Base-by-base conservation (phyloP, 2,329 filamentous ascomycete genomes). In the Celoporthe dispersa region DNA sequence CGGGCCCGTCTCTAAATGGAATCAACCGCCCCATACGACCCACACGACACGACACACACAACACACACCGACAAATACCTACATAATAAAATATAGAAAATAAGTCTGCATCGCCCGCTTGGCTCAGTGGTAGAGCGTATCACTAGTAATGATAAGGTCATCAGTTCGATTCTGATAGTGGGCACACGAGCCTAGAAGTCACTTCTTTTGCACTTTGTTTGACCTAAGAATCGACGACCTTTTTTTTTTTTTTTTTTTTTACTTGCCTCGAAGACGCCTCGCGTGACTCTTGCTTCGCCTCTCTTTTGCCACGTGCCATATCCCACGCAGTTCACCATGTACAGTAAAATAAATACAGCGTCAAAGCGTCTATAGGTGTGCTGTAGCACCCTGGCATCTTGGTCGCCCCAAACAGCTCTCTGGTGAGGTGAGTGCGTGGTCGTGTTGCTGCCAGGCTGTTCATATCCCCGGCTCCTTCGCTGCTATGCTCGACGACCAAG, bases 81-180 rank as follows among this genome's bases (percentile, higher is more conserved):
- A 60, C 57, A 63, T 63, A 37, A 44, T 9, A 1, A 25, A 22
- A 39, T 44, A 1, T 9, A 4, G 6, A 7, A 8, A 0, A 31
- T 28, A 8, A 1, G 1, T 1, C 3, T 8, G 8, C 41, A 28
- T 41, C 28, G 70, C 68, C 70, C 65, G 68, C 57, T 55, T 72
- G 65, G 70, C 70, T 72, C 70, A 72, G 69, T 68, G 70, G 70
- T 72, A 70, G 70, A 72, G 70, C 70, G 68, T 61, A 51, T 70
- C 70, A 72, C 68, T 72, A 72, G 68, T 72, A 72, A 70, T 72
- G 68, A 72, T 57, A 61, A 70, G 70, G 67, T 71, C 67, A 67
- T 55, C 65, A 66, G 67, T 71, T 71, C 70, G 67, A 69, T 69
- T 71, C 68, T 65, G 64, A 61, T 71, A 51, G 60, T 67, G 64